Conservation (phyloP, 768 basidiomycete species). For the Favolaschia claudopus region DNA sequence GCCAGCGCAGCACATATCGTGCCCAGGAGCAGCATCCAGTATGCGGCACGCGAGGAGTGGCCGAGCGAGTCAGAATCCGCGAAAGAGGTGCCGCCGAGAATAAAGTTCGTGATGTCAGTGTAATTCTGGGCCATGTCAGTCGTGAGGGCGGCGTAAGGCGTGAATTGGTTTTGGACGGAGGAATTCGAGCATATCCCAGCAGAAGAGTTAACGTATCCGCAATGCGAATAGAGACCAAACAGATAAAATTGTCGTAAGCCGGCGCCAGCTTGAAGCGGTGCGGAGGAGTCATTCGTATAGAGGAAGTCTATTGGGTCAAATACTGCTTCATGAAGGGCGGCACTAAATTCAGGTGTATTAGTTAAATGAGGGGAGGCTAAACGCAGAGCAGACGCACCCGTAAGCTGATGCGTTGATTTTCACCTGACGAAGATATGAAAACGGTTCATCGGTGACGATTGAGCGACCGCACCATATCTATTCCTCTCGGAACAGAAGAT, state of each 20-base stretch:
- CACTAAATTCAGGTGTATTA: conserved; percentile 41
- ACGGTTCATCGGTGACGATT: conserved; percentile 7
- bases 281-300: conserved; percentile 71
- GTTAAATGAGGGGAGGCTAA: conserved; percentile 4
- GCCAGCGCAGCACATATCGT: conserved; percentile 72
- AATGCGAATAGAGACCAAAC: conserved; percentile 85
- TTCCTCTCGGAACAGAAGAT: conserved; percentile 70
- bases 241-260: conserved; percentile 78
- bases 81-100: conserved; percentile 64
- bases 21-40: conserved; percentile 78
- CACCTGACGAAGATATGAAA: conserved; percentile 49
- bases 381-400: conserved; percentile 54
- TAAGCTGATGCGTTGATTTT: conserved; percentile 75
- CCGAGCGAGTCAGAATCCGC: conserved; percentile 68
- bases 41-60: conserved; percentile 70
- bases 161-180: conserved; percentile 64
- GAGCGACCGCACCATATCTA: conserved; percentile 68
- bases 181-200: conserved; percentile 71
- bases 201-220: conserved; percentile 69
- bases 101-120: conserved; percentile 56
- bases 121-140: conserved; percentile 76
- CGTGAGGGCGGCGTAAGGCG: conserved; percentile 69
- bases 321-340: conserved; percentile 56
- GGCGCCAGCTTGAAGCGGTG: conserved; percentile 59
- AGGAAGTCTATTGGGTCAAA: conserved; percentile 67